phyloP scores from a whole-genome alignment of 768 basidiomycete species.

The Fomitopsis serialis region DNA sequence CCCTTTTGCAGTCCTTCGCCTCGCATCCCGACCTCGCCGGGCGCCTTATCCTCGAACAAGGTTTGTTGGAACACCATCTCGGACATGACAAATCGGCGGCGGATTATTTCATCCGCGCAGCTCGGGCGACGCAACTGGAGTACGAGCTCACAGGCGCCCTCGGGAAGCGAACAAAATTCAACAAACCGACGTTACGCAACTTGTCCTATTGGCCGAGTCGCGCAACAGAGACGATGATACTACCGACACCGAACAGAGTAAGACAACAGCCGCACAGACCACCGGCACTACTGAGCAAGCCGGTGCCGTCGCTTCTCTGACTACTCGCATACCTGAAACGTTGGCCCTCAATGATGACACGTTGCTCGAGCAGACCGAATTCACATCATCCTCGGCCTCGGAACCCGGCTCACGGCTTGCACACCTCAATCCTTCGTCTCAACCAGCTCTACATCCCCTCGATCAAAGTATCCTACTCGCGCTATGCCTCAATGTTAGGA shows the following conservation, averaged over 20 bases:
- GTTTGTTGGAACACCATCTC: constrained; percentile 74
- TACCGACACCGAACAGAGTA: constrained; percentile 1
- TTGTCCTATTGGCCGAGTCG: constrained; percentile 91
- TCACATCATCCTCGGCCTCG: constrained; percentile 65
- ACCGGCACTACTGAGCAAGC: background rate
- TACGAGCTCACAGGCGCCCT: constrained; percentile 92
- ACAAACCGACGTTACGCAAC: constrained; percentile 75
- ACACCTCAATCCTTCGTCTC: constrained; percentile 77
- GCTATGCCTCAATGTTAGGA: constrained; percentile 85
- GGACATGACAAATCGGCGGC: constrained; percentile 74
- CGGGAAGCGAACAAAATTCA: constrained; percentile 96
- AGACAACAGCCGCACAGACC: constrained; percentile 3
- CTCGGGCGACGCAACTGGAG: constrained; percentile 69
- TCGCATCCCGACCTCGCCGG: constrained; percentile 62
- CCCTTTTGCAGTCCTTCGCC: constrained; percentile 35
- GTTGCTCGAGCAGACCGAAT: constrained; percentile 88
- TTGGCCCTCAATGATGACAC: constrained; percentile 92
- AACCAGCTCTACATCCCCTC: constrained; percentile 85
- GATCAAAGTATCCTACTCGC: constrained; percentile 92
- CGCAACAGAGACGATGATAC: constrained; percentile 24
- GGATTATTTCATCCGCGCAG: constrained; percentile 72
- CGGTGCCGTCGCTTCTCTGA: background rate
- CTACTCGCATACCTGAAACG: constrained; percentile 62
- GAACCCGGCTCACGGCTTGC: constrained; percentile 41
- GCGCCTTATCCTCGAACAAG: constrained; percentile 67